Evolutionary conservation across 176 grass and related monocot species (phyloP).

Genomic region (Oryza meyeriana): DNA sequence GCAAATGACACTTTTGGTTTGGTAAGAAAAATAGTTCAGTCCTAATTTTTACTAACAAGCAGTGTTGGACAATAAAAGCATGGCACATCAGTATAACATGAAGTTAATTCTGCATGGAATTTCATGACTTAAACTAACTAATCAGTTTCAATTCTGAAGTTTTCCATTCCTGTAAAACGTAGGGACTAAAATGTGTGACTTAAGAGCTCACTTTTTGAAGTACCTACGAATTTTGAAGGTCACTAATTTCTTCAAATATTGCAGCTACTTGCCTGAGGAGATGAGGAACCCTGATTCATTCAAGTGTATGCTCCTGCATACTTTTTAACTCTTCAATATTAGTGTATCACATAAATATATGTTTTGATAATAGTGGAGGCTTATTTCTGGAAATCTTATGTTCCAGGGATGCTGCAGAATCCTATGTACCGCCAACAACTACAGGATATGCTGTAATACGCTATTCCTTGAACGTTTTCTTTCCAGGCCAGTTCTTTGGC

Average conservation of each 20-base stretch:
- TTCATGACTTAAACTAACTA: background rate
- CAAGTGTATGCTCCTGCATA: constrained; percentile 66
- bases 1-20: constrained; percentile 2
- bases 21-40: background rate
- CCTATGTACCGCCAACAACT: constrained; percentile 88
- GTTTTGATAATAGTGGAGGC: constrained; percentile 10
- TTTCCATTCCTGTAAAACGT: background rate
- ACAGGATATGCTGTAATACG: constrained; percentile 94
- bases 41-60: background rate
- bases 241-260: constrained; percentile 40
- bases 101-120: constrained; percentile 16
- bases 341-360: constrained; percentile 28
- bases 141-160: constrained; percentile 27
- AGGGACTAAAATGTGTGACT: background rate
- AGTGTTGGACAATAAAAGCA: background rate
- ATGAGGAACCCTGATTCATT: constrained; percentile 92
- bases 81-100: background rate
- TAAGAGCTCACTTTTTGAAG: constrained; percentile 9
- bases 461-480: constrained; percentile 19
- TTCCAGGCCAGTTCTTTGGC: background rate
- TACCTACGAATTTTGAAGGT: constrained; percentile 15
- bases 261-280: constrained; percentile 95
- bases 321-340: constrained; percentile 14
- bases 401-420: constrained; percentile 95
- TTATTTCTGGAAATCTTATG: constrained; percentile 27